Conservation (phyloP, 352 stramenopile species). For the Lagenidium giganteum region DNA sequence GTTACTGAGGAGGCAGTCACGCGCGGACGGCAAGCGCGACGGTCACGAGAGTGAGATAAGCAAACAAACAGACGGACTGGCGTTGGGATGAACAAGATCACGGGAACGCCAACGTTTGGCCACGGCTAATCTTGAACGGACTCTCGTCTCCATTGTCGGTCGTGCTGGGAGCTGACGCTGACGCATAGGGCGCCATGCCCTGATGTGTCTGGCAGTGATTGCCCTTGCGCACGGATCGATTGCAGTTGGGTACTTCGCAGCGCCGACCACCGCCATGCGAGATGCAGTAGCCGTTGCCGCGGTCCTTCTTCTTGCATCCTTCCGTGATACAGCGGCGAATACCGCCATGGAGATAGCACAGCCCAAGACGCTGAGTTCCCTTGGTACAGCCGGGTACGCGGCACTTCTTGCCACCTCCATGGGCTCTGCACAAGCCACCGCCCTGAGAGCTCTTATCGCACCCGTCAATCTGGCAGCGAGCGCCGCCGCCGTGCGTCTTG, state of each 20-base stretch:
- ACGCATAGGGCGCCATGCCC: slow-evolving; percentile 1
- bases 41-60: too few species aligned
- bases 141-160: slow-evolving; percentile 18
- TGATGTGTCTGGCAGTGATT: slow-evolving; percentile 74
- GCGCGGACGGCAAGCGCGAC: too few species aligned
- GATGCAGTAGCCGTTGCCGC: slow-evolving; percentile 80
- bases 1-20: too few species aligned
- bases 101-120: too few species aligned
- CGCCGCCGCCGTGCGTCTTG: slow-evolving; percentile 76
- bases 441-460: slow-evolving; percentile 80
- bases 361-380: slow-evolving; percentile 63
- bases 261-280: slow-evolving; percentile 69
- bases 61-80: too few species aligned
- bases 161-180: too few species aligned
- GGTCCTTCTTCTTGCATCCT: slow-evolving; percentile 79
- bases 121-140: slow-evolving; percentile 40
- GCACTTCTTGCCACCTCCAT: slow-evolving; percentile 74
- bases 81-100: too few species aligned
- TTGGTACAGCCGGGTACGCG: slow-evolving; percentile 61
- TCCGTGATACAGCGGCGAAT: slow-evolving; percentile 69
- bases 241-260: slow-evolving; percentile 52
- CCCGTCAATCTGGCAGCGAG: slow-evolving; percentile 56
- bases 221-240: slow-evolving; percentile 66
- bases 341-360: slow-evolving; percentile 79
- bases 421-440: slow-evolving; percentile 52